phyloP scores from a whole-genome alignment of 2,329 filamentous ascomycete species.

The Thyridium curvatum region DNA sequence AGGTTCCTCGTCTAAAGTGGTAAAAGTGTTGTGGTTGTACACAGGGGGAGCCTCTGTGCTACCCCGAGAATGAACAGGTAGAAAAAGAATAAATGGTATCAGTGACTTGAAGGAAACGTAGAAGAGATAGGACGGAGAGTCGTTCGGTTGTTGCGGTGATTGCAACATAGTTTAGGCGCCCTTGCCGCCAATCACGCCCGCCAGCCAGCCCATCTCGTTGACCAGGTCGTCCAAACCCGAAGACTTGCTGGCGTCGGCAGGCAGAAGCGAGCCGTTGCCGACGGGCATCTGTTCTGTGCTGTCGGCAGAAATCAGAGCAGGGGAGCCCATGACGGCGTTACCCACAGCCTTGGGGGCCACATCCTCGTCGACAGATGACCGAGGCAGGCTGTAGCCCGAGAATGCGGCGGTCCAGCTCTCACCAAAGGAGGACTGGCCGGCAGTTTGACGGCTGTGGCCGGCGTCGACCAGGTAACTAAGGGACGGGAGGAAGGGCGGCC shows the following conservation, averaged over 20 bases:
- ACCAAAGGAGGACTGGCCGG: slow-evolving; percentile 17
- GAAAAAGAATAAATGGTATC: neutral
- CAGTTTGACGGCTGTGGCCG: no score
- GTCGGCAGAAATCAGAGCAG: slow-evolving; percentile 18
- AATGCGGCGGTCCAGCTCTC: slow-evolving; percentile 18
- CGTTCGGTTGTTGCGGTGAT: no score
- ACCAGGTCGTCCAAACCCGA: slow-evolving; percentile 27
- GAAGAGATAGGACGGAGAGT: neutral
- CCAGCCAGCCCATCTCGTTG: slow-evolving; percentile 46
- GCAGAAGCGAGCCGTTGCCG: slow-evolving; percentile 15
- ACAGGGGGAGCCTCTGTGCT: no score
- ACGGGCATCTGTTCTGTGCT: slow-evolving; percentile 7
- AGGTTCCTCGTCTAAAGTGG: no score
- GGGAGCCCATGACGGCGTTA: slow-evolving; percentile 13
- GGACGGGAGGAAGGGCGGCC: no score
- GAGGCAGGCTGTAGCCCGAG: slow-evolving; percentile 43
- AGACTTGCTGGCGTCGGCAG: slow-evolving; percentile 18
- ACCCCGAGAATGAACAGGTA: no score
- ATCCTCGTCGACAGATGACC: slow-evolving; percentile 8
- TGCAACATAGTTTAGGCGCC: slow-evolving; percentile 11
- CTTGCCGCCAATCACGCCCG: slow-evolving; percentile 35
- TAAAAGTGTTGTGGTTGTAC: no score
- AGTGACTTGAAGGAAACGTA: slow-evolving; percentile 3
- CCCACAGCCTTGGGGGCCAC: neutral
- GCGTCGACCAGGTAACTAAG: no score